Conservation (phyloP, 176 grass and related monocot species). For the Elymus sibiricus region DNA sequence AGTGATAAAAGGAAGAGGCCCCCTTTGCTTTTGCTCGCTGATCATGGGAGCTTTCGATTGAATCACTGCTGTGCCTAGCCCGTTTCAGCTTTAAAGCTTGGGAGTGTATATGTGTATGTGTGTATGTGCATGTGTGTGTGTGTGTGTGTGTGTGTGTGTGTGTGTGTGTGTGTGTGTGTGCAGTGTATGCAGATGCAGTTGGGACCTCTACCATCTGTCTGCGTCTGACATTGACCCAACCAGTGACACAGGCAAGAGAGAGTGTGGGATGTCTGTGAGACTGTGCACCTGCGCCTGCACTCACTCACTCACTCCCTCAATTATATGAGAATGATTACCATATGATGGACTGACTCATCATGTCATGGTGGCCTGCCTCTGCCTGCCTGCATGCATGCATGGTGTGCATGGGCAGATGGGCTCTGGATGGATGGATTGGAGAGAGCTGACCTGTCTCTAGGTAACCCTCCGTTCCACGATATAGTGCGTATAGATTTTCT, state of each 20-base stretch:
- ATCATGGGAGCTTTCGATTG: not conserved
- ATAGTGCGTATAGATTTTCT: too few species aligned
- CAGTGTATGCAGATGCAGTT: not conserved
- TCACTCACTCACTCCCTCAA: not conserved
- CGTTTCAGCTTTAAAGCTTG: not conserved
- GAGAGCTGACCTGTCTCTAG: not conserved
- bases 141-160: not conserved
- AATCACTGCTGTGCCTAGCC: not conserved
- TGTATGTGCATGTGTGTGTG: too few species aligned
- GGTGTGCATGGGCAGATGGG: not conserved
- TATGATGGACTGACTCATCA: conserved; percentile 28
- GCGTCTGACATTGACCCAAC: not conserved
- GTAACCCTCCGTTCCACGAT: too few species aligned
- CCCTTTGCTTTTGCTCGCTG: not conserved
- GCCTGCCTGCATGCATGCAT: not conserved
- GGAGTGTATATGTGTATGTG: too few species aligned
- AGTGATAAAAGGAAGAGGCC: not conserved
- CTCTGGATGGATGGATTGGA: not conserved
- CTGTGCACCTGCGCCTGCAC: not conserved
- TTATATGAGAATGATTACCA: conserved; percentile 44
- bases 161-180: not conserved
- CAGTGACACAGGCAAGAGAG: not conserved
- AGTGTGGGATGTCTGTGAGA: not conserved
- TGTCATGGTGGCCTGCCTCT: not conserved
- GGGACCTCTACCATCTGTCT: not conserved